phyloP scores from a whole-genome alignment of 192 early-diverging fungal genomes.

The Gaertneriomyces semiglobifer region DNA sequence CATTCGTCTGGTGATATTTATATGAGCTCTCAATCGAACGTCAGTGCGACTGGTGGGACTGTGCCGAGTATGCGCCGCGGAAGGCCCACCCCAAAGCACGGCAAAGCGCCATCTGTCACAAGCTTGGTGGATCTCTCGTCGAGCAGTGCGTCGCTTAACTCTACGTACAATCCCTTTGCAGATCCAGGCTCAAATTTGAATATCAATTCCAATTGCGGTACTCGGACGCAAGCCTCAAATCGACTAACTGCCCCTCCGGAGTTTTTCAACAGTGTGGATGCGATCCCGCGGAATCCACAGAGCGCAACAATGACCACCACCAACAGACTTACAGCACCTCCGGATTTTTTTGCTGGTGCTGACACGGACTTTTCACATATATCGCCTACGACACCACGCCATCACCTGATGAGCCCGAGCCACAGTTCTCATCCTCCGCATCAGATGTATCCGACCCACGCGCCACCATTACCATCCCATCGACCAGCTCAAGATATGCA shows the following conservation, averaged over 20 bases:
- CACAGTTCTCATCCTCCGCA: neutral
- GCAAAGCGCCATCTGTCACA: conserved; percentile 21
- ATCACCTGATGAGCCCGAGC: neutral
- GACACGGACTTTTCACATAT: too few relatives aligned
- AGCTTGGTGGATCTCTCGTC: neutral
- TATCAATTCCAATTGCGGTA: neutral
- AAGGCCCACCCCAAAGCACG: conserved; percentile 59
- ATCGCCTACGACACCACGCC: too few relatives aligned
- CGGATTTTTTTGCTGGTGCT: conserved; percentile 7
- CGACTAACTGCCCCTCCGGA: conserved; percentile 19
- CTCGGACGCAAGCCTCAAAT: neutral
- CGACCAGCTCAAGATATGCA: neutral
- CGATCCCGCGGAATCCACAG: neutral
- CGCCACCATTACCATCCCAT: neutral
- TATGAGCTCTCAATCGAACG: neutral
- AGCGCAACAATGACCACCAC: neutral
- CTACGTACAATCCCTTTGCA: conserved; percentile 16
- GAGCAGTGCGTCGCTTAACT: neutral
- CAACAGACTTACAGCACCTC: conserved; percentile 15
- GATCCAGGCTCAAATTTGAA: neutral
- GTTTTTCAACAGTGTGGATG: conserved; percentile 14
- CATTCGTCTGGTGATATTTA: too few relatives aligned
- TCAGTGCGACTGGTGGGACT: conserved; percentile 13
- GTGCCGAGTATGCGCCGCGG: conserved; percentile 89
- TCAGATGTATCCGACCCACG: neutral